Conservation (phyloP, 2,329 filamentous ascomycete genomes). For the Thermoascus crustaceus region DNA sequence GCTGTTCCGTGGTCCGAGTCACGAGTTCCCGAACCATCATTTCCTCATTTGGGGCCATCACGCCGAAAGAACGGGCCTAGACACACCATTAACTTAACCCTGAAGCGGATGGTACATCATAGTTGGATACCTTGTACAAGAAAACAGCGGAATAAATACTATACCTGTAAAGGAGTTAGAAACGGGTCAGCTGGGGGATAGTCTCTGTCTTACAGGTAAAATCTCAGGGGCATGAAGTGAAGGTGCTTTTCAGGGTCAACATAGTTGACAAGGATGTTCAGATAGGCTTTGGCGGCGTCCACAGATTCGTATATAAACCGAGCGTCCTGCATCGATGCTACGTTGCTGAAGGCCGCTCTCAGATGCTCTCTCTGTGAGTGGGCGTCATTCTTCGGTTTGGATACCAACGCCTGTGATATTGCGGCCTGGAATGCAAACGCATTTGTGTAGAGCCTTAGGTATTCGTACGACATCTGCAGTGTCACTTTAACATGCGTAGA, state of each 20-base stretch:
- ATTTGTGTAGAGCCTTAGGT: constrained; percentile 64
- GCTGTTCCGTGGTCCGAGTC: constrained; percentile 49
- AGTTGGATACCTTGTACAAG: constrained; percentile 48
- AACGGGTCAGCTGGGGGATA: not conserved
- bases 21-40: constrained; percentile 51
- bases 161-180: constrained; percentile 24
- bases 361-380: constrained; percentile 32
- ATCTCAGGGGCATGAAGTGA: constrained; percentile 57
- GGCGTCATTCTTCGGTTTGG: constrained; percentile 29
- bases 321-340: constrained; percentile 54
- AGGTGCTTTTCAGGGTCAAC: constrained; percentile 52
- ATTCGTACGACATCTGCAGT: constrained; percentile 63
- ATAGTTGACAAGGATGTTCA: constrained; percentile 52
- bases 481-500: constrained; percentile 60
- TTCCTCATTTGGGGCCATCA: constrained; percentile 48
- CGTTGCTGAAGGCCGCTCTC: constrained; percentile 42
- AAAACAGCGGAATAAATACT: constrained; percentile 58
- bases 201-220: constrained; percentile 46
- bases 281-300: constrained; percentile 54
- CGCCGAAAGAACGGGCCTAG: constrained; percentile 50
- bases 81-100: constrained; percentile 1
- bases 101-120: not conserved
- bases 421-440: constrained; percentile 70
- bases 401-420: constrained; percentile 44
- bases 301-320: constrained; percentile 60